phyloP scores from a whole-genome alignment of 257 asterid genomes.

The Fraxinus pennsylvanica region DNA sequence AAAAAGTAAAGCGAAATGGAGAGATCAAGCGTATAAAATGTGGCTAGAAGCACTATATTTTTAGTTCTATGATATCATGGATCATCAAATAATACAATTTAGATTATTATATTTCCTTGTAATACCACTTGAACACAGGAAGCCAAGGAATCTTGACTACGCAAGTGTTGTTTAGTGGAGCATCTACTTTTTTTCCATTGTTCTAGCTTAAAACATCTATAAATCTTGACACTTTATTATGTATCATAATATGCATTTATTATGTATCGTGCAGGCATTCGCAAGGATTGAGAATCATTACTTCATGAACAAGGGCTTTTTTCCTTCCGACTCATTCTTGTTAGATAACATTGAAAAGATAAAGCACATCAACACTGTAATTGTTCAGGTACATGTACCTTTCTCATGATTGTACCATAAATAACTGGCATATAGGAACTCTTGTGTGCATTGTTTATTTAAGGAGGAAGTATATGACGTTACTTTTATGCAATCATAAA shows the following conservation, averaged over 20 bases:
- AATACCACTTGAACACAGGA: not conserved
- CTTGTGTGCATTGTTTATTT: not conserved
- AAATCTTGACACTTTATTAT: not conserved
- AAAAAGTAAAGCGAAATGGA: not conserved
- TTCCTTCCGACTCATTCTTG: slow-evolving; percentile 72
- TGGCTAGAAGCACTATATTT: not conserved
- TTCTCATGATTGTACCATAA: not conserved
- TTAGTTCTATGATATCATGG: not conserved
- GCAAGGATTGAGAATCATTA: slow-evolving; percentile 99
- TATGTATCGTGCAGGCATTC: slow-evolving; percentile 67
- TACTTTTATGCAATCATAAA: not conserved
- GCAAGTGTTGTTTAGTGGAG: not conserved
- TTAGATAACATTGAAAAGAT: slow-evolving; percentile 87
- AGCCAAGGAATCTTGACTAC: not conserved
- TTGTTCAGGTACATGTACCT: slow-evolving; percentile 75
- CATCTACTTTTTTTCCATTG: not conserved
- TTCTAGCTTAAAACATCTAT: not conserved
- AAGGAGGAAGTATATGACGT: not conserved
- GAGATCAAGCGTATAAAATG: not conserved
- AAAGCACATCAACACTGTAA: slow-evolving; percentile 70
- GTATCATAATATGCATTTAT: slow-evolving; percentile 12
- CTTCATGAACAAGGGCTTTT: slow-evolving; percentile 88
- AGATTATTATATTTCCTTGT: not conserved
- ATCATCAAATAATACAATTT: not conserved
- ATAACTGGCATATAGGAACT: not conserved